These are phyloP conservation scores for Stagonosporopsis cucurbitacearum DNA, from an alignment of 2,329 filamentous ascomycete genomes.

Conservation along the genomic window DNA sequence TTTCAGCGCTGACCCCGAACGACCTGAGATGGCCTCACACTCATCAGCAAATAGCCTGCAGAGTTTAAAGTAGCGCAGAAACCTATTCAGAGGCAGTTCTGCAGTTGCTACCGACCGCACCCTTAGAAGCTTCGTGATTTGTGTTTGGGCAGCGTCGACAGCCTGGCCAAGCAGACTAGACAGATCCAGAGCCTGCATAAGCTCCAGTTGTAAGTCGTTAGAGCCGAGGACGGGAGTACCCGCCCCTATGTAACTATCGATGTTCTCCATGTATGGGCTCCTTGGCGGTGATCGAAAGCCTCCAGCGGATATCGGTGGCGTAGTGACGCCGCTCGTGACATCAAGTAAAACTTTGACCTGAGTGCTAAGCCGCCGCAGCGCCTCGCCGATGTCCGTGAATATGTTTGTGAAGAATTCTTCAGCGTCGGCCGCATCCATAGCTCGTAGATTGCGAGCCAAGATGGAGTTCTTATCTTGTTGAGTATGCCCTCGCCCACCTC, in stretches of 20 bases:
- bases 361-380: conserved; percentile 80
- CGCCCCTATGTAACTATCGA: conserved; percentile 49
- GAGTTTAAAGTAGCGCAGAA: conserved; percentile 81
- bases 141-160: conserved; percentile 77
- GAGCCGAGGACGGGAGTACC: conserved; percentile 26
- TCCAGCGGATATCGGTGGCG: conserved; percentile 49
- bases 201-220: conserved; percentile 67
- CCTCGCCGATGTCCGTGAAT: conserved; percentile 88
- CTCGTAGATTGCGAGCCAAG: conserved; percentile 84
- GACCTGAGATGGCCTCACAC: conserved; percentile 82
- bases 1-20: conserved; percentile 77
- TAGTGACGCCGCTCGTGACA: conserved; percentile 77
- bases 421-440: conserved; percentile 81
- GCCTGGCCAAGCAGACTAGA: conserved; percentile 79
- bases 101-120: conserved; percentile 78
- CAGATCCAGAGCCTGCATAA: conserved; percentile 78
- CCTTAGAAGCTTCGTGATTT: conserved; percentile 76
- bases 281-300: conserved; percentile 56
- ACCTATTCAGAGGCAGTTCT: conserved; percentile 70
- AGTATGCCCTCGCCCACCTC: conserved; percentile 67
- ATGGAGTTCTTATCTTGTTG: conserved; percentile 91
- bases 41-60: conserved; percentile 86
- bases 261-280: conserved; percentile 52
- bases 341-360: conserved; percentile 96
- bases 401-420: conserved; percentile 82